Conservation (phyloP, 192 early-diverging fungal species). For the Linnemannia hyalina region DNA sequence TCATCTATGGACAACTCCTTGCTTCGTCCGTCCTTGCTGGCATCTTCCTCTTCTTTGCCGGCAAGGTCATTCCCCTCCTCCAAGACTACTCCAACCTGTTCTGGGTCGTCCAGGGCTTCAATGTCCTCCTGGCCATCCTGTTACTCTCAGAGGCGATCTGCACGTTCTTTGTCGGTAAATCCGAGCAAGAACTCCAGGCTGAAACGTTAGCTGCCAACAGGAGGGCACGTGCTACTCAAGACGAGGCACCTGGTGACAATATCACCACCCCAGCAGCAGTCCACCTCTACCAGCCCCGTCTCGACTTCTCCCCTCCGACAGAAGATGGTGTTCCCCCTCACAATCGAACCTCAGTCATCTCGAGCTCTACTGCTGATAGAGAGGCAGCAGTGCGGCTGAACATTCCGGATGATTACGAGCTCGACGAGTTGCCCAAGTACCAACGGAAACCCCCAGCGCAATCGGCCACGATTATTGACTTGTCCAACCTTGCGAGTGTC, state of each 20-base stretch:
- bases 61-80: background rate
- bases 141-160: background rate
- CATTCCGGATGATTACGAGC: constrained; percentile 3
- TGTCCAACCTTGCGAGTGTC: constrained; percentile 24
- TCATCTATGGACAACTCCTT: background rate
- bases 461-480: constrained; percentile 27
- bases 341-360: constrained; percentile 5
- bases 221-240: background rate
- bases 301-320: background rate
- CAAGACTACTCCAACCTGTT: background rate
- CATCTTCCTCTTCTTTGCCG: constrained; percentile 21
- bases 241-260: background rate
- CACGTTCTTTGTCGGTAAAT: background rate
- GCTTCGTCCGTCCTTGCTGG: background rate
- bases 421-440: constrained; percentile 33
- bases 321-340: background rate
- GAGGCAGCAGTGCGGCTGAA: background rate
- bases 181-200: background rate
- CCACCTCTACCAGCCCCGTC: constrained; percentile 24
- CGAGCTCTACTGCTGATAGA: background rate
- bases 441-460: constrained; percentile 24
- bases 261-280: constrained; percentile 6
- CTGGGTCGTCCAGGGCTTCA: background rate
- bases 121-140: background rate
- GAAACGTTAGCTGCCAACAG: background rate